Base-by-base conservation (phyloP, 495 filamentous ascomycete genomes). In the Penicillium taxi region DNA sequence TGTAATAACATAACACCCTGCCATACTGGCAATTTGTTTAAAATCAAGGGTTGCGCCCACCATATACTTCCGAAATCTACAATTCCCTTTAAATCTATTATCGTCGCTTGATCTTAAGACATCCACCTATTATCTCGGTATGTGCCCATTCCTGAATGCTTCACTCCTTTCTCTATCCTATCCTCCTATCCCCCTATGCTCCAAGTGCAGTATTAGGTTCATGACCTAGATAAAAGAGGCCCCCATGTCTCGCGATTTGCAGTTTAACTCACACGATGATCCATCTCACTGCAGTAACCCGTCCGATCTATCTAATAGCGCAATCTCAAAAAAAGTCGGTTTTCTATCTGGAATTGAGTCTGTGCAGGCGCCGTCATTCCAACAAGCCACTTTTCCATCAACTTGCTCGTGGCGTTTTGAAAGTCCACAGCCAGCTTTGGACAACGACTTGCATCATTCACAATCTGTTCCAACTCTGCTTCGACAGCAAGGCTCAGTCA, bases 211-310 rank as follows among this genome's bases (percentile, higher is more conserved):
- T 46, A 36, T 36, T 42, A 39, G 45, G 44, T 48, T 43, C 23
- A 39, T 33, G 41, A 35, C 44, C 37, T 39, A 46, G 39, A 41
- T 39, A 17, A 19, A 18, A 34, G 48, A 40, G n/a, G 28, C 38
- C 43, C 41, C 34, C 20, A 53, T 56, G 53, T 54, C 43, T 20
- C 32, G 36, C 36, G 29, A 35, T 16, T 17, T 18, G 30, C 35
- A 38, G 35, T 50, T 41, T 39, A 43, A 42, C 53, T 56, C 47
- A 54, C 47, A 46, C 33, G 18, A 51, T 37, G 27, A 29, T 25
- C 43, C 41, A 15, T 50, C 32, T 39, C 33, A 42, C 19, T 24
- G 16, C 41, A 56, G 53, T 30, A 32, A 45, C 21, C 37, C 35
- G 19, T 11, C 25, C 23, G 40, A 39, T 39, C 33, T 26, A 12